phyloP scores from a whole-genome alignment of 2,329 filamentous ascomycete species.

The Diaporthe vexans region DNA sequence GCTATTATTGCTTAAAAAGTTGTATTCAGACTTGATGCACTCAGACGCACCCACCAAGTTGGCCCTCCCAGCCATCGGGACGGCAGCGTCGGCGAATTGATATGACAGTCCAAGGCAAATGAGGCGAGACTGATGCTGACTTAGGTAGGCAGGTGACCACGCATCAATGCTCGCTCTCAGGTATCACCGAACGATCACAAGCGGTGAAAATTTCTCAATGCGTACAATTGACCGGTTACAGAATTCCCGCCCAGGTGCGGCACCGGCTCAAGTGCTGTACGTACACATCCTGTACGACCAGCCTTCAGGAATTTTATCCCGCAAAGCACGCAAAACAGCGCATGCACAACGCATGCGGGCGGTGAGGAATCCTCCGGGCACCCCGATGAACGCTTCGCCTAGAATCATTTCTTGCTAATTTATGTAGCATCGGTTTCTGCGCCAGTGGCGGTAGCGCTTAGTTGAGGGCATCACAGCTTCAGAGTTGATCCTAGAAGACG shows the following conservation, averaged over 20 bases:
- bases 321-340: neutral
- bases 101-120: too few relatives aligned
- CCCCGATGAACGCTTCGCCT: neutral
- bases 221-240: neutral
- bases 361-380: neutral
- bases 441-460: neutral
- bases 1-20: neutral
- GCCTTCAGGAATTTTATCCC: neutral
- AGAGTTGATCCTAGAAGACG: neutral
- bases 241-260: neutral
- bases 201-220: neutral
- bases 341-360: neutral
- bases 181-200: neutral
- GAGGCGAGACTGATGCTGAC: too few relatives aligned
- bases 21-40: neutral
- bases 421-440: neutral
- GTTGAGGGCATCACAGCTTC: neutral
- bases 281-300: neutral
- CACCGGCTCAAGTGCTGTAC: neutral
- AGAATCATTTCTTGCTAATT: neutral
- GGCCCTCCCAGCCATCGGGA: too few relatives aligned
- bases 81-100: neutral
- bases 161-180: neutral
- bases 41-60: neutral
- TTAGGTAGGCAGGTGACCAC: neutral